Evolutionary conservation across 108 stramenopile species (phyloP).

Genomic region (Skeletonema potamos): DNA sequence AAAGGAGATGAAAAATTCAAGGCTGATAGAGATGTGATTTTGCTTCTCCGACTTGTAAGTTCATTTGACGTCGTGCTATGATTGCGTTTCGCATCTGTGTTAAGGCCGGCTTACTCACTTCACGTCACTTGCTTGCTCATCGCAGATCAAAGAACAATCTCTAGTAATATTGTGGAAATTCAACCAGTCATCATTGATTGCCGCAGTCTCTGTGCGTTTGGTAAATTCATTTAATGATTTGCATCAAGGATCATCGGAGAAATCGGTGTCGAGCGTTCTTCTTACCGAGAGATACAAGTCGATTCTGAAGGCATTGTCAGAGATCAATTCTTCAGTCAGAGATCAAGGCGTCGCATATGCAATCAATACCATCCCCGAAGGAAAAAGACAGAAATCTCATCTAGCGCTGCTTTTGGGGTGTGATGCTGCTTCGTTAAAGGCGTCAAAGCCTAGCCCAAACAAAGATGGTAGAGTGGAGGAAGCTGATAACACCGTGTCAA

Average conservation of each 20-base stretch:
- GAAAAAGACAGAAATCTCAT: conserved; percentile 8
- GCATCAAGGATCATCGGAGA: not conserved
- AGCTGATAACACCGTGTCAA: conserved; percentile 7
- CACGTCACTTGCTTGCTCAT: not conserved
- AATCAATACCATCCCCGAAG: conserved; percentile 10
- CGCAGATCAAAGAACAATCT: conserved; percentile 35
- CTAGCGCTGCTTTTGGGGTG: conserved; percentile 38
- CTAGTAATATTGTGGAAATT: conserved; percentile 29
- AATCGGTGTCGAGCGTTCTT: conserved; percentile 6
- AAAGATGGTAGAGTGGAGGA: conserved; percentile 7
- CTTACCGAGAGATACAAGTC: conserved; percentile 20
- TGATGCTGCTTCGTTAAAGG: conserved; percentile 1
- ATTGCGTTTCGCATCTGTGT: not conserved
- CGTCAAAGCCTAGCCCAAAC: not conserved
- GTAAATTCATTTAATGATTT: conserved; percentile 32
- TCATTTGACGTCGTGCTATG: not conserved
- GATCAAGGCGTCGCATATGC: conserved; percentile 46
- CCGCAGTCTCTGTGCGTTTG: conserved; percentile 32
- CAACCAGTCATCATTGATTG: conserved; percentile 22
- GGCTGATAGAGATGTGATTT: conserved; percentile 32
- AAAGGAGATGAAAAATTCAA: conserved; percentile 11
- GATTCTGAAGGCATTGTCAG: conserved; percentile 29
- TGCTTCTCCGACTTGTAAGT: conserved; percentile 40
- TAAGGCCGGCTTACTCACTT: not conserved
- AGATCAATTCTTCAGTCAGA: conserved; percentile 13